Evolutionary conservation across 2,329 filamentous ascomycete genomes (phyloP).

Genomic region (Ophiostoma tasmaniense): DNA sequence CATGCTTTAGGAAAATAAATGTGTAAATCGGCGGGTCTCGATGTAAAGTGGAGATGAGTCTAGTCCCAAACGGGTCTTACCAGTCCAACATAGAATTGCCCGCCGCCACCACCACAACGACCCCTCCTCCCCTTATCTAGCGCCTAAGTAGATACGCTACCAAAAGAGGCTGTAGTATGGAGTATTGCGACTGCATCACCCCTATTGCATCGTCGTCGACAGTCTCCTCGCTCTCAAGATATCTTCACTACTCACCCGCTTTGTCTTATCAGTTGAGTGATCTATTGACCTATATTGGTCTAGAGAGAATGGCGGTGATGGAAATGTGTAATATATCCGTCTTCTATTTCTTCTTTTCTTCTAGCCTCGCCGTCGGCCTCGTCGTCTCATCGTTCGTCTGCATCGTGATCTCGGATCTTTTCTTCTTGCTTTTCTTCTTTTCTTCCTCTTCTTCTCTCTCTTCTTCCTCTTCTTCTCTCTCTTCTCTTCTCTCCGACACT

Average conservation of each 20-base stretch:
- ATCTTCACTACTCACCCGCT: background rate
- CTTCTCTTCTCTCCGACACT: background rate
- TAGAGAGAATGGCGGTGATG: background rate
- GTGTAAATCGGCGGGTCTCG: background rate
- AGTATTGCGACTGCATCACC: background rate
- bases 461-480: background rate
- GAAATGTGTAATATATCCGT: background rate
- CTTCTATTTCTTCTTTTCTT: background rate
- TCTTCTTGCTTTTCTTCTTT: background rate
- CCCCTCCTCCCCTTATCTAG: conserved; percentile 1
- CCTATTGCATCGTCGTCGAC: no score
- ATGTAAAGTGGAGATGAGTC: no score
- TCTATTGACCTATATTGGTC: background rate
- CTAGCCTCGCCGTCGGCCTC: background rate
- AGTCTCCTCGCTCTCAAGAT: no score
- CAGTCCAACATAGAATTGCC: no score
- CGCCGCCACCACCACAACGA: no score
- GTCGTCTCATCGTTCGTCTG: no score
- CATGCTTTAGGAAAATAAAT: background rate
- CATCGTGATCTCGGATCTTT: no score
- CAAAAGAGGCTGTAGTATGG: background rate
- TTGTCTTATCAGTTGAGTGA: background rate
- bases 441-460: background rate
- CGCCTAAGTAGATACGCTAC: background rate
- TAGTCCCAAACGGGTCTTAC: background rate